Evolutionary conservation across 148 eudicot species (phyloP).

Genomic region (Oxyria digyna): DNA sequence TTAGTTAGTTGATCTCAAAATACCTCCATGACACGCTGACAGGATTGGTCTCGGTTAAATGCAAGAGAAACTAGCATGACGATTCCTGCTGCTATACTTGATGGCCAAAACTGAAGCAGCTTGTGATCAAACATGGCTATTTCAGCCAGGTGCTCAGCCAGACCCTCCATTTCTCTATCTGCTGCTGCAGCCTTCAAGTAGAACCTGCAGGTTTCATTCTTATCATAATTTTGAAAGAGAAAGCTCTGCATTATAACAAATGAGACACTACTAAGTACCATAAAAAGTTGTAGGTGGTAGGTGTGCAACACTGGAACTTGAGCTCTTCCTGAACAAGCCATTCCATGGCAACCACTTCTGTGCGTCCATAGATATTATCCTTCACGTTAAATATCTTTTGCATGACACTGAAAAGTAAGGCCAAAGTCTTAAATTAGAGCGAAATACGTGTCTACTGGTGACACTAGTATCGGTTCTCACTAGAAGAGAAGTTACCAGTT

Average conservation of each 20-base stretch:
- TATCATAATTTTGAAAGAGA: not conserved
- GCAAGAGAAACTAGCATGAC: conserved; percentile 61
- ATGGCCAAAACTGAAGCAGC: conserved; percentile 82
- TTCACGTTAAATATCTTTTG: conserved; percentile 48
- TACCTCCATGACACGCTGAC: conserved; percentile 58
- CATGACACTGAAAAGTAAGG: conserved; percentile 39
- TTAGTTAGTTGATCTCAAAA: not conserved
- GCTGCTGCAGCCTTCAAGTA: conserved; percentile 84
- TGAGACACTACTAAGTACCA: conserved; percentile 29
- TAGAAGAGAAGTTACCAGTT: conserved; percentile 39
- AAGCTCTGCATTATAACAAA: not conserved
- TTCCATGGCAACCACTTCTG: conserved; percentile 98
- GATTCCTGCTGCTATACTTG: conserved; percentile 84
- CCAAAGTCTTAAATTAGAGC: not conserved
- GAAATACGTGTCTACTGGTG: not conserved
- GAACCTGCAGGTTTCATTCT: conserved; percentile 38
- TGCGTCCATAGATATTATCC: conserved; percentile 42
- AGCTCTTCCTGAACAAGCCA: conserved; percentile 93
- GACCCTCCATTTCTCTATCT: conserved; percentile 46
- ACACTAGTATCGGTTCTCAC: not conserved
- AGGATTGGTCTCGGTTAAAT: conserved; percentile 36
- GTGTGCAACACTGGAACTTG: conserved; percentile 62
- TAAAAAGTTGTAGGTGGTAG: conserved; percentile 78
- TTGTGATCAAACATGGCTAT: conserved; percentile 59
- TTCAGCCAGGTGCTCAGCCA: conserved; percentile 48